Evolutionary conservation across 1,139 yeast species (phyloP), one percentile per base, ranked within the genome.

Genomic region (Meyerozyma carpophila): DNA sequence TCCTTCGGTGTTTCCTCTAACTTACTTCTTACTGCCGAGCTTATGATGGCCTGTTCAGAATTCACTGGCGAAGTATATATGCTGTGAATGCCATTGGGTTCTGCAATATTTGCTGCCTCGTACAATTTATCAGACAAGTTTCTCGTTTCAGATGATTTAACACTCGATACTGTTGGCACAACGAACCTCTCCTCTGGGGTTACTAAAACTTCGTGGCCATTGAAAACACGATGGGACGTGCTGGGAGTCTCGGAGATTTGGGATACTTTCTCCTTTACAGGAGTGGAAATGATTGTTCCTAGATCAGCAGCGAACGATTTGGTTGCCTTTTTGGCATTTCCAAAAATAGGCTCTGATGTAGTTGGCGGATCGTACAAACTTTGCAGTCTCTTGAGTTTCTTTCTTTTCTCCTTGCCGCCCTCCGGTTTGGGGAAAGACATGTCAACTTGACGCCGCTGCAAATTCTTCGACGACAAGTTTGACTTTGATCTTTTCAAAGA

Each of bases 391-490:
- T n/a, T 40, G 32, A 36, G 28, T 42, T 14, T 44, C 32, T 9
- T 42, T 42, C 36, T 39, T 41, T 20, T 40, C 49, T 27, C 34
- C 39, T 26, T 28, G 39, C 18, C 18, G 36, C 37, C 44, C 37
- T 21, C 27, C 2, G 27, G 43, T 29, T 44, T 47, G 3, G 43
- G 25, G 11, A 55, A 44, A 0, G 73, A 62, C 52, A 76, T 62
- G 43, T 76, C 81, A n/a, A 76, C 74, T 50, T 75, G 76, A 40
- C 81, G 55, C 47, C 70, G 68, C 32, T 73, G 69, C 39, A 76
- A 52, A 44, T 66, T 65, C 32, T 65, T 69, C 0, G 79, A 60
- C 8, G 60, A 56, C 2, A 75, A 58, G 43, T 63, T 69, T 0
- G 78, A 72, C 44, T 66, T 72, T 1, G 78, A 70, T 42, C 78